These are phyloP conservation scores for Breviolum minutum DNA, from an alignment of 73 alveolate genomes.

Conservation along the genomic window DNA sequence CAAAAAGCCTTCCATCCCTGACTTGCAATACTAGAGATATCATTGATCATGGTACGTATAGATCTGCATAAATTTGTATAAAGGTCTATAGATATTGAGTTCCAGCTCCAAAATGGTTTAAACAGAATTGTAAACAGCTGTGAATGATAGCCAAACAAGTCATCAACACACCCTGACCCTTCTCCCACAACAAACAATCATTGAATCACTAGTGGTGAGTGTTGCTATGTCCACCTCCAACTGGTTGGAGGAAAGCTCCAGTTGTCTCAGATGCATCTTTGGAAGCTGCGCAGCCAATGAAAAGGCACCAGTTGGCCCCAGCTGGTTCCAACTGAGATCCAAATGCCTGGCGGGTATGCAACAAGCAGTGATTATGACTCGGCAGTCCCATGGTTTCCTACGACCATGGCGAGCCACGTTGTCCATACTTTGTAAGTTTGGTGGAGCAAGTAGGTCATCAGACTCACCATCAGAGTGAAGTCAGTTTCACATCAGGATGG, in stretches of 20 bases:
- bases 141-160: too few species aligned
- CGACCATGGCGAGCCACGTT: too few species aligned
- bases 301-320: slow-evolving; percentile 39
- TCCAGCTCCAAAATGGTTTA: not conserved
- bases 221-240: slow-evolving; percentile 3
- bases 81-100: not conserved
- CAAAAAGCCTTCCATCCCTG: not conserved
- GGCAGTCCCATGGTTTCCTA: not conserved
- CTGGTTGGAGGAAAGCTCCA: slow-evolving; percentile 73
- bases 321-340: slow-evolving; percentile 72
- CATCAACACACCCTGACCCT: too few species aligned
- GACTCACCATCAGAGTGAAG: too few species aligned
- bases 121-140: too few species aligned
- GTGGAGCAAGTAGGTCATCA: too few species aligned
- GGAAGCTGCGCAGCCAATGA: slow-evolving; percentile 23
- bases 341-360: not conserved
- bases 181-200: too few species aligned
- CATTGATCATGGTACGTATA: too few species aligned
- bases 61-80: not conserved
- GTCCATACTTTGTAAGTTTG: too few species aligned
- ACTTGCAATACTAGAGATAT: not conserved
- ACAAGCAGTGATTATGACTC: not conserved
- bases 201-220: too few species aligned
- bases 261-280: slow-evolving; percentile 29
- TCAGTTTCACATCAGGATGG: too few species aligned